Percentiles rank a stretch among this genome's conserved stretches.
Conservation (phyloP, 2,329 filamentous ascomycete genomes). For the Raffaelea albimanens region DNA sequence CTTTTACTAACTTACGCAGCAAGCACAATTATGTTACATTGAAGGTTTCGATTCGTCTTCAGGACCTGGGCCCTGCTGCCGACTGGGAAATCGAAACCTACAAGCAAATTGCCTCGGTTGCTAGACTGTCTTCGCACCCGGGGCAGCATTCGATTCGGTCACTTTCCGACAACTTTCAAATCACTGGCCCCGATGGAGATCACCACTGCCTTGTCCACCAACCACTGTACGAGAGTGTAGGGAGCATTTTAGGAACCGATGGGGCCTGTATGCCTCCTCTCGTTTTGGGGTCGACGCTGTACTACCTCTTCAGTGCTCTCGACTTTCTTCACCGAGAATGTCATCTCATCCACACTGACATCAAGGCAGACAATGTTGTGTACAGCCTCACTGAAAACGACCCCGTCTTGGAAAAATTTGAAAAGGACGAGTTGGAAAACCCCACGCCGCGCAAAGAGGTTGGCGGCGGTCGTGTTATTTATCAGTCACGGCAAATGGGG, state of each 20-base stretch:
- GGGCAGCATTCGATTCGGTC: background rate
- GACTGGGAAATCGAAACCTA: slow-evolving; percentile 9
- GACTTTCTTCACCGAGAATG: background rate
- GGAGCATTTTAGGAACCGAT: background rate
- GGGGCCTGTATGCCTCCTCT: background rate
- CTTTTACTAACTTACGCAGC: too few relatives aligned
- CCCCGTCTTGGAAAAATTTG: background rate
- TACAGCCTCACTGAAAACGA: background rate
- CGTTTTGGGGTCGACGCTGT: background rate
- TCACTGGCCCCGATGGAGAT: background rate
- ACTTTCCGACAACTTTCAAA: background rate
- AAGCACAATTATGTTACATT: slow-evolving; percentile 7
- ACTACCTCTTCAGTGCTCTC: background rate
- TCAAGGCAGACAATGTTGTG: background rate
- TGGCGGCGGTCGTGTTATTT: background rate
- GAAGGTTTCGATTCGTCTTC: slow-evolving; percentile 12
- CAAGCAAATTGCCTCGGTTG: background rate
- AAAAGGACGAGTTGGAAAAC: background rate
- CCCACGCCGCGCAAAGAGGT: background rate
- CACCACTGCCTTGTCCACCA: background rate
- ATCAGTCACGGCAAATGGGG: background rate
- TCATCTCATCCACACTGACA: background rate
- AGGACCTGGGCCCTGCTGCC: background rate
- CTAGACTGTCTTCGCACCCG: background rate
- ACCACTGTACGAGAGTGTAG: background rate